Base-by-base conservation (phyloP, 345 rosid species). In the Populus tremula region DNA sequence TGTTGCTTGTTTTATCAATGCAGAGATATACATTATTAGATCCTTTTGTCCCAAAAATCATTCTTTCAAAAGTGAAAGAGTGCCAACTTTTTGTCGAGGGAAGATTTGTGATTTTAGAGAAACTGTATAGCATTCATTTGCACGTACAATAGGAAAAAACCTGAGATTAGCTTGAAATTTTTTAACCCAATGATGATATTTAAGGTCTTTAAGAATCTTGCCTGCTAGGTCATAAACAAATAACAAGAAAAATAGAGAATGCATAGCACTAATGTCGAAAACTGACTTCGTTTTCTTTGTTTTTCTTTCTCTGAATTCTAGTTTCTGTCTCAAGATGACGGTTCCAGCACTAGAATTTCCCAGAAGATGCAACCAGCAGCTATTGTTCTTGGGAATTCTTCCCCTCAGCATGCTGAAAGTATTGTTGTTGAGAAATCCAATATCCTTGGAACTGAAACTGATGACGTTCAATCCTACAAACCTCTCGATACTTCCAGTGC, bases 321-420 rank as follows among this genome's bases (percentile, higher is more conserved):
- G 95, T 80, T 76, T 68, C 69, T 90, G n/a, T 83, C 88, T 12
- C 59, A 76, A 69, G 36, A 76, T 23, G 89, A 67, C 50, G 77
- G 62, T 74, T 66, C 82, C 67, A 29, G 78, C 35, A 21, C 64
- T 7, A 70, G 67, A 53, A 38, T 74, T 67, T 79, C 85, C 70
- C 54, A 70, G 5, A 64, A 68, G 35, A 69, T 68, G 71, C 84
- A 56, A 20, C 66, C 68, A 3, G 12, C n/a, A 38, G 36, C 56
- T 29, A 36, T 13, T n/a, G 53, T 27, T 83, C 82, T 33, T 38
- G 79, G 78, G 17, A 54, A 56, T 63, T 65, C 71, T 14, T 76
- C 59, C 73, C 11, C 53, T 23, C 84, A 76, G 73, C 67, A 75
- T 74, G 31, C 45, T 4, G 89, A 85, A 62, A 64, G 76, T 61